Base-by-base conservation (phyloP, 176 grass and related monocot genomes). In the Coix lacrymajobi region DNA sequence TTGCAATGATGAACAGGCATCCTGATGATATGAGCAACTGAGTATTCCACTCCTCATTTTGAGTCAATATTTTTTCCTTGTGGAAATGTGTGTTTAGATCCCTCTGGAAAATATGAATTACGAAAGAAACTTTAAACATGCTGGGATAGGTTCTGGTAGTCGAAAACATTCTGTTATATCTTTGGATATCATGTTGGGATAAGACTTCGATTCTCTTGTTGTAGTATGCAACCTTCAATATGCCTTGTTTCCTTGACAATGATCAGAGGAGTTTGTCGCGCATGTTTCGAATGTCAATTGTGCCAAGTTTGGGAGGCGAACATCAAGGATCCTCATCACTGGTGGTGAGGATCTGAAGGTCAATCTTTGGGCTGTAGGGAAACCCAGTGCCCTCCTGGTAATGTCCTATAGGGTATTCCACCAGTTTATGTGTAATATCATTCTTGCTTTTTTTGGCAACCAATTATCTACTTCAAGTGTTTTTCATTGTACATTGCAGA, bases 341-440 rank as follows among this genome's bases (percentile, higher is more conserved):
- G 96, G 92, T 72, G 96, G 92, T 64, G 92, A 98, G 8, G 96
- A 98, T 90, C 65, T 87, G 49, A 91, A 90, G 75, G 92, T 98
- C 80, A 98, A 95, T 87, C 82, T 98, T 90, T 98, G 92, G 96
- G 86, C 76, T 75, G 81, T 98, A 28, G 96, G 96, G 67, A 98
- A 93, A 83, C 96, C 89, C 17, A 91, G 77, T 73, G 84, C 87
- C 31, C 76, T 95, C 85, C 39, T 93, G 95, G 96, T 98, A 92
- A 52, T 75, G 28, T 83, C 49, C 28, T 54, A 25, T 66, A n/a
- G 17, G 43, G 71, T 32, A 73, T 85, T 79, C 4, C 62, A 15
- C 48, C n/a, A 11, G 3, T 73, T 71, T 33, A 25, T 71, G 8
- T 57, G 34, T 36, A 73, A 54, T 67, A 9, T 15, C 1, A 43